A percentile compares a stretch with the other conserved stretches of the same genome.
phyloP scores from a whole-genome alignment of 2,329 filamentous ascomycete genomes.

The Pseudopyricularia javanii region DNA sequence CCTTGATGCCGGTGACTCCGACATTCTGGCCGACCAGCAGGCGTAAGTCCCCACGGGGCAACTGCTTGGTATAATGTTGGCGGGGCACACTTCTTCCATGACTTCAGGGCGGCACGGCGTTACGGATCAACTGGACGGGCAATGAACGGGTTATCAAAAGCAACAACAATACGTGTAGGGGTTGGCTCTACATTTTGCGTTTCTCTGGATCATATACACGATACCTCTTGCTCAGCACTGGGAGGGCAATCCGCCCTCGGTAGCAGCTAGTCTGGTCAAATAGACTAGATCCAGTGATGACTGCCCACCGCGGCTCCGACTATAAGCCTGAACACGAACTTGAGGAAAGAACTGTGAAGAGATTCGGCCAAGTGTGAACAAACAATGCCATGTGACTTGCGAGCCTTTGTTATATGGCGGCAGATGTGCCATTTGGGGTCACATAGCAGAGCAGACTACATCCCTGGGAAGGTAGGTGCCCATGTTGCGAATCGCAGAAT shows the following conservation, averaged over 20 bases:
- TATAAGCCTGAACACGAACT: background rate
- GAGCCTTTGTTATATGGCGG: no score
- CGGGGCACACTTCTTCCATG: background rate
- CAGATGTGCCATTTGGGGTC: no score
- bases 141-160: background rate
- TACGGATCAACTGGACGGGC: background rate
- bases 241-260: background rate
- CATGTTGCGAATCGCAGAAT: no score
- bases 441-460: no score
- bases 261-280: background rate
- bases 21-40: conserved; percentile 77
- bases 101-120: background rate
- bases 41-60: conserved; percentile 29
- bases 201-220: background rate
- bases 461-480: no score
- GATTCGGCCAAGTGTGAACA: no score
- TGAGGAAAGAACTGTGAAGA: background rate
- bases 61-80: background rate
- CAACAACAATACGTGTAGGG: background rate
- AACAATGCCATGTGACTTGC: no score
- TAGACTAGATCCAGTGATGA: background rate
- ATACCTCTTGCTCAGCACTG: background rate
- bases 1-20: conserved; percentile 94
- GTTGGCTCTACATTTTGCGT: background rate
- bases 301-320: no score